Evolutionary conservation across 768 basidiomycete species (phyloP).

Genomic region (Boletus vermiculosoides): DNA sequence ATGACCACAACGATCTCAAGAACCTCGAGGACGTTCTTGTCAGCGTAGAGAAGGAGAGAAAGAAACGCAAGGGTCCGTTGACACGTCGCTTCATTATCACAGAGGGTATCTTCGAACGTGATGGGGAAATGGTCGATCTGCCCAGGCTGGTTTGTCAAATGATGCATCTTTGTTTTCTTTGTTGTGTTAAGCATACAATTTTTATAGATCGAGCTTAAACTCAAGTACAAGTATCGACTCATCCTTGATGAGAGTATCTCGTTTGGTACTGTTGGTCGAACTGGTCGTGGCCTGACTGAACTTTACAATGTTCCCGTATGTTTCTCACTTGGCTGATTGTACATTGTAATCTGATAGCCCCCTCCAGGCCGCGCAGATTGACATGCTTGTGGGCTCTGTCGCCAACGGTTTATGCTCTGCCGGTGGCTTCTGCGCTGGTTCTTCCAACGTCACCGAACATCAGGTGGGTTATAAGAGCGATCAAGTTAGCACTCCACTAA

Average conservation of each 20-base stretch:
- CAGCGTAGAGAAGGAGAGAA: constrained; percentile 81
- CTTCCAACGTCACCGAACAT: constrained; percentile 77
- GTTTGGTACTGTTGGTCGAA: constrained; percentile 89
- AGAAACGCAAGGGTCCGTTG: constrained; percentile 76
- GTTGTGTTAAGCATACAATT: not conserved
- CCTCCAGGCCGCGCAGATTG: constrained; percentile 76
- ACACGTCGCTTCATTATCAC: constrained; percentile 94
- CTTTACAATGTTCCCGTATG: constrained; percentile 89
- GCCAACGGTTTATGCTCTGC: constrained; percentile 78
- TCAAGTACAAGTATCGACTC: constrained; percentile 93
- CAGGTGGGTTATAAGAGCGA: constrained; percentile 49
- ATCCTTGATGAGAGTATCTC: constrained; percentile 94
- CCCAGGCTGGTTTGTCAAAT: constrained; percentile 75
- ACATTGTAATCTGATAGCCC: not conserved
- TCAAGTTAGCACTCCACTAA: not conserved
- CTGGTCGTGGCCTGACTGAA: constrained; percentile 94
- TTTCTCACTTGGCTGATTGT: constrained; percentile 2
- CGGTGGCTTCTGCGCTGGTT: constrained; percentile 96
- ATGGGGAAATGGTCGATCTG: constrained; percentile 88
- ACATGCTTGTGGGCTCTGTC: constrained; percentile 92
- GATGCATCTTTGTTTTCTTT: not conserved
- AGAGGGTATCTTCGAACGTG: constrained; percentile 95
- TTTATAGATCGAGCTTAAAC: constrained; percentile 86
- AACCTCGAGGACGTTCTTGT: constrained; percentile 88
- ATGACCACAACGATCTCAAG: constrained; percentile 91